Evolutionary conservation across 768 basidiomycete genomes (phyloP).

Genomic region (Tricholomella constricta): DNA sequence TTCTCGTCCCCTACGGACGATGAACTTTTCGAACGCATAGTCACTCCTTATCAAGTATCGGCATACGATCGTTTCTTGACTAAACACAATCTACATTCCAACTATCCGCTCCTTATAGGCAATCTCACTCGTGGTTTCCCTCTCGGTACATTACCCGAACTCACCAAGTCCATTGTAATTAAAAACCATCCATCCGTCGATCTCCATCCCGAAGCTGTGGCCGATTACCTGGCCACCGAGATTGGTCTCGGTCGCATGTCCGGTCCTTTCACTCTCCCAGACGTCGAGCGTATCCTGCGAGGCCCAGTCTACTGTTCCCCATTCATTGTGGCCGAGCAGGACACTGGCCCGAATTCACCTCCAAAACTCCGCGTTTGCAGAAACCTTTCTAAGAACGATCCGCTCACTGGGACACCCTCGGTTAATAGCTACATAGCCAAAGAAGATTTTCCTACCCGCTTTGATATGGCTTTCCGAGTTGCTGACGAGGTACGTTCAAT

Average conservation of each 20-base stretch:
- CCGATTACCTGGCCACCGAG: neutral
- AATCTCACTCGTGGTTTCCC: conserved; percentile 27
- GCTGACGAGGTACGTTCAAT: no score
- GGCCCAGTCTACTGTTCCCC: conserved; percentile 29
- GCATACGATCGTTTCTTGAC: conserved; percentile 9
- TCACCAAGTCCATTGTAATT: neutral
- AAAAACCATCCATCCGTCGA: neutral
- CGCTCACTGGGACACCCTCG: neutral
- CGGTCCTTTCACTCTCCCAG: neutral
- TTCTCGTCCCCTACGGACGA: neutral
- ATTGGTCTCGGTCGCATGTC: neutral
- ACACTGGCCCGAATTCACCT: conserved; percentile 4
- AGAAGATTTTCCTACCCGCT: neutral
- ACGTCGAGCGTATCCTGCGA: conserved; percentile 21
- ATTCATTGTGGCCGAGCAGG: conserved; percentile 14
- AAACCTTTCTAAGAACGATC: conserved; percentile 20
- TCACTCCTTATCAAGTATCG: conserved; percentile 17
- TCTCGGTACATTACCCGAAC: conserved; percentile 22
- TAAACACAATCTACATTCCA: neutral
- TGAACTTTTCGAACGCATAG: conserved; percentile 2
- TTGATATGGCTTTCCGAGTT: no score
- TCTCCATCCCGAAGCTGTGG: neutral
- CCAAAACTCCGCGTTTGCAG: conserved; percentile 21
- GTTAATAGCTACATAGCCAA: conserved; percentile 16
- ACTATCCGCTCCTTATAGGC: conserved; percentile 16